Evolutionary conservation across 441 rosid species (phyloP).

Genomic region (Populus hybrid): DNA sequence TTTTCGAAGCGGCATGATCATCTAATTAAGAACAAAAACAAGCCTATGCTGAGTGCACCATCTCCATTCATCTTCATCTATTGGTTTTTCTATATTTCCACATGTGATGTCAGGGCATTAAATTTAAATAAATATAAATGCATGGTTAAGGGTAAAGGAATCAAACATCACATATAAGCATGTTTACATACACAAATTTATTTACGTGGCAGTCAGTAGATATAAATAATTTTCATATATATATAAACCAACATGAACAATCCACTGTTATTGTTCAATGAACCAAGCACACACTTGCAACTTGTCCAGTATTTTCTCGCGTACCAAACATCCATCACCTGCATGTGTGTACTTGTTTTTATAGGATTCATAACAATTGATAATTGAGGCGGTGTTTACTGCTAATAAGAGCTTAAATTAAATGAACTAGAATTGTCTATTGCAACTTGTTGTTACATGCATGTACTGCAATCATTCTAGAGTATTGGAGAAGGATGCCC

Average conservation of each 20-base stretch:
- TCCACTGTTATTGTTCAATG: slow-evolving; percentile 6
- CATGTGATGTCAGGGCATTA: neutral
- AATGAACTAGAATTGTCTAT: neutral
- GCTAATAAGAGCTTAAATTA: neutral
- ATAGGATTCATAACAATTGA: neutral
- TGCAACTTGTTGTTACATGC: slow-evolving; percentile 9
- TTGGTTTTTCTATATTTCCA: neutral
- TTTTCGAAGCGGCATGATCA: neutral
- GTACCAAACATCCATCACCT: slow-evolving; percentile 3
- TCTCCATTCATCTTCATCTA: neutral
- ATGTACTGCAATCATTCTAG: neutral
- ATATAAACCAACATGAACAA: neutral
- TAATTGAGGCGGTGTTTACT: slow-evolving; percentile 4
- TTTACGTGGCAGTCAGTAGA: no score
- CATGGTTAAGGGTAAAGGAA: neutral
- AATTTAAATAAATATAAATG: neutral
- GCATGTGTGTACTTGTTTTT: neutral
- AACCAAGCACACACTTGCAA: slow-evolving; percentile 12
- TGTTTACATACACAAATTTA: neutral
- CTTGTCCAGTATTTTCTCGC: neutral
- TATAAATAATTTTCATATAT: no score
- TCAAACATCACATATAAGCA: neutral
- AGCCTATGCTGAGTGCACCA: neutral
- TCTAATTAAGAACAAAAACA: neutral
- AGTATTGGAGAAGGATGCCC: slow-evolving; percentile 5